A percentile compares a stretch with the other conserved stretches of the same genome.
phyloP scores from a whole-genome alignment of 2,329 filamentous ascomycete genomes.

The Metarhizium humberi region DNA sequence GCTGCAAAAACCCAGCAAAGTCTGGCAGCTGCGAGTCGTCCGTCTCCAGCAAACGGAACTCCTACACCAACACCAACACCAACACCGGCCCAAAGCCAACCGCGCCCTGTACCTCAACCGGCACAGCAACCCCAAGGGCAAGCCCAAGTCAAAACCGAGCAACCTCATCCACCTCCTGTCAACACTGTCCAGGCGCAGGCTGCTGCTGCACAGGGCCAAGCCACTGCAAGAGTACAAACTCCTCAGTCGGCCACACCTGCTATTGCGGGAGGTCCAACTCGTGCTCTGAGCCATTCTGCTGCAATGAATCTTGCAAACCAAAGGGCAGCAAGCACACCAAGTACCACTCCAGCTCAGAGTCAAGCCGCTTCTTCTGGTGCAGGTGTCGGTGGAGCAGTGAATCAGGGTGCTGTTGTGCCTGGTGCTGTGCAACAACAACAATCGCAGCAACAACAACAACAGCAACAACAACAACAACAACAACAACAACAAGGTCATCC shows the following conservation, averaged over 20 bases:
- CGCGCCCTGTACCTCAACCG: conserved; percentile 17
- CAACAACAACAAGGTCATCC: conserved; percentile 30
- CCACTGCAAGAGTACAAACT: conserved; percentile 37
- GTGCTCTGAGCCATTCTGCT: conserved; percentile 38
- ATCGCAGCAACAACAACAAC: conserved; percentile 19
- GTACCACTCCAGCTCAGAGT: conserved; percentile 18
- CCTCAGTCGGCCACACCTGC: conserved; percentile 35
- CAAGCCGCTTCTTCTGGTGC: conserved; percentile 17
- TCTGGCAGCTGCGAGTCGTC: conserved; percentile 17
- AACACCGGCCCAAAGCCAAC: conserved; percentile 13
- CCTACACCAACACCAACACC: conserved; percentile 11
- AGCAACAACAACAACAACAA: conserved; percentile 13
- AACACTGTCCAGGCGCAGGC: conserved; percentile 33
- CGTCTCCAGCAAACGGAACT: conserved; percentile 20
- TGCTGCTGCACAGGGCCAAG: conserved; percentile 39
- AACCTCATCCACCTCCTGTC: conserved; percentile 31
- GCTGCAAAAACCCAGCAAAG: conserved; percentile 35
- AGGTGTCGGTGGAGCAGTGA: conserved; percentile 17
- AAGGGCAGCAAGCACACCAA: conserved; percentile 25
- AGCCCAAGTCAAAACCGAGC: conserved; percentile 20
- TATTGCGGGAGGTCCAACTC: conserved; percentile 26
- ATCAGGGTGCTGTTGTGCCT: conserved; percentile 22
- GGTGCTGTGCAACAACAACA: conserved; percentile 17
- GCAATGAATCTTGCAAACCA: conserved; percentile 41
- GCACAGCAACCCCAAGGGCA: conserved; percentile 17